These are phyloP conservation scores for Scedosporium apiospermum DNA, from an alignment of 2,329 filamentous ascomycete species.

Conservation along the genomic window DNA sequence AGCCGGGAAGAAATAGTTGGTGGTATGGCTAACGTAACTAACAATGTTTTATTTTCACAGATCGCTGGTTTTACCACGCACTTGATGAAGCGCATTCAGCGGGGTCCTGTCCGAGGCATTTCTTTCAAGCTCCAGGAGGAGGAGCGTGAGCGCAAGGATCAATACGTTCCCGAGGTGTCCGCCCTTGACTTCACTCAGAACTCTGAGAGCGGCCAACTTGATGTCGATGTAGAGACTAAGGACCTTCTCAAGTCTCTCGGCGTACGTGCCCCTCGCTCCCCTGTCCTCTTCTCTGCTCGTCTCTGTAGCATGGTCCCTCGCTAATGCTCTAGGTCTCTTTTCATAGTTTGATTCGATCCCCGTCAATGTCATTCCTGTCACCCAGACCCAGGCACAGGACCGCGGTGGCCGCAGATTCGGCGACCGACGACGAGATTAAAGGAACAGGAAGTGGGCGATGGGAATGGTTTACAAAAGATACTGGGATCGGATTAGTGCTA, in stretches of 20 bases:
- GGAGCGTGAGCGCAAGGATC: conserved; percentile 99
- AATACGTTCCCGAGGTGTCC: conserved; percentile 98
- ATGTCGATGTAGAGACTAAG: conserved; percentile 97
- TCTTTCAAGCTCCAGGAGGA: conserved; percentile 99
- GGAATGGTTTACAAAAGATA: conserved; percentile 12
- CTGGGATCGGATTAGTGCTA: conserved; percentile 24
- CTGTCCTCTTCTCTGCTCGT: not conserved
- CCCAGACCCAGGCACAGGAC: conserved; percentile 80
- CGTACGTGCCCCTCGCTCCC: conserved; percentile 51
- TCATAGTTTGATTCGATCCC: conserved; percentile 89
- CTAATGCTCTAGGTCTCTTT: conserved; percentile 9
- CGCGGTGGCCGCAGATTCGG: conserved; percentile 67
- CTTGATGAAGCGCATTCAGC: conserved; percentile 99
- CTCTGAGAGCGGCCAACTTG: conserved; percentile 84
- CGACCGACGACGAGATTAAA: conserved; percentile 48
- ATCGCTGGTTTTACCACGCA: conserved; percentile 98
- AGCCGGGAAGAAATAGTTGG: conserved; percentile 14
- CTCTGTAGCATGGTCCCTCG: conserved; percentile 17
- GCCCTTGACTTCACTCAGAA: conserved; percentile 97
- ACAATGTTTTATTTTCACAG: conserved; percentile 29
- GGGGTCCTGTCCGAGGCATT: conserved; percentile 97
- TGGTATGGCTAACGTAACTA: not conserved
- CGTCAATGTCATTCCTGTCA: conserved; percentile 88
- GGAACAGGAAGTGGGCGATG: conserved; percentile 17
- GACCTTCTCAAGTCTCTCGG: conserved; percentile 97